Percentiles rank a stretch among this genome's conserved stretches.
Evolutionary conservation across 2,329 filamentous ascomycete genomes (phyloP).

Genomic region (Stemphylium lycopersici): DNA sequence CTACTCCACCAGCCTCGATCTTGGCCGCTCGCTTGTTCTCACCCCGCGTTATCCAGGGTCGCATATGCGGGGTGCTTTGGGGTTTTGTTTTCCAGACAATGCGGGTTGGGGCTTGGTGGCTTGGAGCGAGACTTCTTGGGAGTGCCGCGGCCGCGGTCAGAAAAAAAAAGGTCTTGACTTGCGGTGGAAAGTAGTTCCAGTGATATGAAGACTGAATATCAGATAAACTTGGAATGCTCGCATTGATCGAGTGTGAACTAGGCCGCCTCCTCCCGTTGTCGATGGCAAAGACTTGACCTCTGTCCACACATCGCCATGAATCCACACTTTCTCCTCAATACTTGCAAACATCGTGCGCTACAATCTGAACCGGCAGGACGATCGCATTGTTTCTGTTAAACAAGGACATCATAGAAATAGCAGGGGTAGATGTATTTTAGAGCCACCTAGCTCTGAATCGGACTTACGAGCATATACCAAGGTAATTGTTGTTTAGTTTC

Average conservation of each 20-base stretch:
- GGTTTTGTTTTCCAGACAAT: neutral
- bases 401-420: no score
- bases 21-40: neutral
- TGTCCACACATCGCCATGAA: neutral
- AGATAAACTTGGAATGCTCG: neutral
- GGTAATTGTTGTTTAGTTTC: no score
- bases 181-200: neutral
- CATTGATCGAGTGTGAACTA: neutral
- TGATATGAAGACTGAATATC: neutral
- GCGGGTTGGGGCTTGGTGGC: neutral
- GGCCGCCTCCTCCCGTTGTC: neutral
- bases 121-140: neutral
- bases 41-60: neutral
- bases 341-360: neutral
- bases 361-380: no score
- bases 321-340: no score
- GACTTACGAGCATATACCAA: no score
- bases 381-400: no score
- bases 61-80: conserved; percentile 1
- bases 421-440: no score
- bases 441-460: no score
- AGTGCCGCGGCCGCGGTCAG: neutral
- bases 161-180: neutral
- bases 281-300: neutral
- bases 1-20: neutral